These are phyloP conservation scores for Maudiozyma bulderi DNA, from an alignment of 805 yeast genomes.

Conservation along the genomic window DNA sequence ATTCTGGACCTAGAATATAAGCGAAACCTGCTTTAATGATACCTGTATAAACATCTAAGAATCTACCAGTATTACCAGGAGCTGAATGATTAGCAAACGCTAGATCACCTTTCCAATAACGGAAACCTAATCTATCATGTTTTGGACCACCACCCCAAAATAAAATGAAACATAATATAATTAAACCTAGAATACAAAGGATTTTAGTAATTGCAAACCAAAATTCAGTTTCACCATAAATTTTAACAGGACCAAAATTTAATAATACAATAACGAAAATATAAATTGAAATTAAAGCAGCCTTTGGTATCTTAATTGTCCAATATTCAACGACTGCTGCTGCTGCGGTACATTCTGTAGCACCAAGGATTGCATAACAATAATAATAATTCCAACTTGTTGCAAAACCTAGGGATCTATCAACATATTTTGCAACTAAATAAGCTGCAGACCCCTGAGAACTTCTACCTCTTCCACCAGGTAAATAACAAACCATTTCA, in stretches of 20 bases:
- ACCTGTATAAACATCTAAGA: slow-evolving; percentile 55
- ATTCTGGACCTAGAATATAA: slow-evolving; percentile 54
- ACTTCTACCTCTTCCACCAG: slow-evolving; percentile 38
- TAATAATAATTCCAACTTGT: slow-evolving; percentile 49
- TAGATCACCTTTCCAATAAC: slow-evolving; percentile 56
- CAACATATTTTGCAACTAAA: slow-evolving; percentile 50
- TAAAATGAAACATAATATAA: slow-evolving; percentile 36
- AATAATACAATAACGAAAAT: slow-evolving; percentile 37
- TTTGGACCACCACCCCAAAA: slow-evolving; percentile 42
- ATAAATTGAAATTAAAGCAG: slow-evolving; percentile 51
- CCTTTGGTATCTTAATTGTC: slow-evolving; percentile 42
- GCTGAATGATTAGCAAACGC: slow-evolving; percentile 43
- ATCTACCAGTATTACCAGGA: slow-evolving; percentile 49
- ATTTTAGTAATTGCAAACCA: slow-evolving; percentile 38
- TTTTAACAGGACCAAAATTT: slow-evolving; percentile 44
- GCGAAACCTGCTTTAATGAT: slow-evolving; percentile 58
- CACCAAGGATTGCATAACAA: slow-evolving; percentile 40
- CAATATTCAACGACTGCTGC: slow-evolving; percentile 52
- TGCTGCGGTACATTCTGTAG: slow-evolving; percentile 59
- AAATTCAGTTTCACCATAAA: slow-evolving; percentile 34
- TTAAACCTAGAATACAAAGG: slow-evolving; percentile 36
- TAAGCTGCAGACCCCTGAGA: slow-evolving; percentile 47
- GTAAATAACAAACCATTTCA: slow-evolving; percentile 56
- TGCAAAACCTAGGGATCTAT: slow-evolving; percentile 50
- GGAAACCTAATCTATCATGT: slow-evolving; percentile 53